Percentiles rank a stretch among this genome's conserved stretches.
These are phyloP conservation scores for Mrakiaceae sp. DNA, from an alignment of 1,284 basidiomycete genomes.

Conservation along the genomic window DNA sequence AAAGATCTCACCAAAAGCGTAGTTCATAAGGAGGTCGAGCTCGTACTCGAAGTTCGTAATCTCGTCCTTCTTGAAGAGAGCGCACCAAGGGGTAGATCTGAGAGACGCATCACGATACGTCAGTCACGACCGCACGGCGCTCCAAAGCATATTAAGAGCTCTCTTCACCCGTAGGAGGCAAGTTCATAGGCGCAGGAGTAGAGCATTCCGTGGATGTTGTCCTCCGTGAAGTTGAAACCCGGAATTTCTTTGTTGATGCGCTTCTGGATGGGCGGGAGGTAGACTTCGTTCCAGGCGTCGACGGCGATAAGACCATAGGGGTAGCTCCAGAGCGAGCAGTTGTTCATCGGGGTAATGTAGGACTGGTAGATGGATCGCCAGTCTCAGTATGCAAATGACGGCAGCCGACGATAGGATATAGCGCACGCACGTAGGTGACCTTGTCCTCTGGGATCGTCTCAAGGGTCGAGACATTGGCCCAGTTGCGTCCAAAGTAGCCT, in stretches of 20 bases:
- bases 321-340: slow-evolving; percentile 31
- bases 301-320: slow-evolving; percentile 27
- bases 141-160: no score
- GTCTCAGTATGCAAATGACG: not conserved
- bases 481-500: slow-evolving; percentile 37
- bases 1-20: slow-evolving; percentile 30
- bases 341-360: slow-evolving; percentile 2
- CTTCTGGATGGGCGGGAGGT: slow-evolving; percentile 36
- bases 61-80: slow-evolving; percentile 35
- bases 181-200: slow-evolving; percentile 42
- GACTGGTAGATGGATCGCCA: not conserved
- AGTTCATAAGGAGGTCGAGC: slow-evolving; percentile 41
- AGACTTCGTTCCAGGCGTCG: slow-evolving; percentile 34
- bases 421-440: slow-evolving; percentile 26
- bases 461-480: slow-evolving; percentile 31
- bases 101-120: not conserved
- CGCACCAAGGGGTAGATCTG: slow-evolving; percentile 37
- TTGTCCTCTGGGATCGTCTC: slow-evolving; percentile 36
- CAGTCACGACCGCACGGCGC: not conserved
- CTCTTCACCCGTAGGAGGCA: slow-evolving; percentile 28
- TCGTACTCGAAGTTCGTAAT: slow-evolving; percentile 37
- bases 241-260: slow-evolving; percentile 35
- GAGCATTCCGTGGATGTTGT: slow-evolving; percentile 39
- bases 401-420: not conserved
- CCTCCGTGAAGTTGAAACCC: slow-evolving; percentile 29